Percentiles rank a stretch among this genome's conserved stretches.
These are phyloP conservation scores for Trichosanthes cucumerina DNA, from an alignment of 306 rosid species.

Conservation along the genomic window DNA sequence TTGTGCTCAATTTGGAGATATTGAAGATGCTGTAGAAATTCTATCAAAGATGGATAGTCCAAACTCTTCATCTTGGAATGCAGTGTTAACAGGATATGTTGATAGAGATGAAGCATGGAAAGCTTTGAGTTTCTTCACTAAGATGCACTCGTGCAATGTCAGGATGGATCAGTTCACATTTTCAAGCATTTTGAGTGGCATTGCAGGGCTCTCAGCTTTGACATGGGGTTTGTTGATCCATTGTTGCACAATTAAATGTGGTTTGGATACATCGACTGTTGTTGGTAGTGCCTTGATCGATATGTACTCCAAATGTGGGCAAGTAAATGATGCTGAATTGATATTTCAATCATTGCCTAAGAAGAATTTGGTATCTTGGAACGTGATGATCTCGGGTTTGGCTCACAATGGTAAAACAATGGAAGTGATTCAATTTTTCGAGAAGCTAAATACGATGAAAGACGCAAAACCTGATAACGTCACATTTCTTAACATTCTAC, in stretches of 20 bases:
- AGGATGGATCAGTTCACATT: conserved; percentile 55
- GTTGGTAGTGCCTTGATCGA: conserved; percentile 59
- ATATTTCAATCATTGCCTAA: conserved; percentile 34
- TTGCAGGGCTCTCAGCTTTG: conserved; percentile 45
- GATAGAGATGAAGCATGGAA: conserved; percentile 37
- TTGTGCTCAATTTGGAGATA: conserved; percentile 39
- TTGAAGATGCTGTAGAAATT: conserved; percentile 41
- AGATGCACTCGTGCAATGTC: conserved; percentile 39
- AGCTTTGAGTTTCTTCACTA: conserved; percentile 43
- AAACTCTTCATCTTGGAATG: conserved; percentile 67
- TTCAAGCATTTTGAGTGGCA: conserved; percentile 51
- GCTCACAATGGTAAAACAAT: conserved; percentile 43
- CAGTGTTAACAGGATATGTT: conserved; percentile 54
- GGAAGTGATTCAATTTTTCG: conserved; percentile 29
- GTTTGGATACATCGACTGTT: conserved; percentile 38
- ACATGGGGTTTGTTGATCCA: conserved; percentile 57
- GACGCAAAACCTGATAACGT: conserved; percentile 42
- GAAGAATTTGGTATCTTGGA: conserved; percentile 62
- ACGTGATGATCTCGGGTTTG: conserved; percentile 50
- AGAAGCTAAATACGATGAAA: conserved; percentile 33
- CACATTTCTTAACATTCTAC: conserved; percentile 57
- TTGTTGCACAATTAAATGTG: conserved; percentile 40
- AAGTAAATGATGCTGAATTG: conserved; percentile 30
- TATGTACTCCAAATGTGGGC: conserved; percentile 79
- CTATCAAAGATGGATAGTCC: conserved; percentile 43